These are phyloP conservation scores for Leccinum fibrillosum DNA, from an alignment of 768 basidiomycete species.

Conservation along the genomic window DNA sequence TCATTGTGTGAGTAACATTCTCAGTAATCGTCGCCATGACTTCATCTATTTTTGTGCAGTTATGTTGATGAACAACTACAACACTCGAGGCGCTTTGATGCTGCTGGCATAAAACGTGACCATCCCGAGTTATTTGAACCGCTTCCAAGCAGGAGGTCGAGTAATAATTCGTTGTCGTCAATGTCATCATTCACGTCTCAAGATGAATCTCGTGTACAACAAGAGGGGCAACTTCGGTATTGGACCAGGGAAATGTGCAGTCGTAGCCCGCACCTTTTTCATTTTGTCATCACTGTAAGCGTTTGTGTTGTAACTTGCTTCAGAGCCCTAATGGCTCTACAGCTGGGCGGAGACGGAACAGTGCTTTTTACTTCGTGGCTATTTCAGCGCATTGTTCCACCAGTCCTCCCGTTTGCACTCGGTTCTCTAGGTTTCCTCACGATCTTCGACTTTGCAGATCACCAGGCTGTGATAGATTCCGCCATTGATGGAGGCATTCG, in stretches of 20 bases:
- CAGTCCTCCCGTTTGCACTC: conserved; percentile 93
- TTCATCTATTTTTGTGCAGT: conserved; percentile 37
- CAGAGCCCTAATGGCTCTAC: conserved; percentile 13
- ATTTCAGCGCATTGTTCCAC: conserved; percentile 98
- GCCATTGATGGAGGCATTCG: conserved; percentile 91
- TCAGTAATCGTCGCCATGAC: conserved; percentile 1
- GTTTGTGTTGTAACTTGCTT: neutral
- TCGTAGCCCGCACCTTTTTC: conserved; percentile 86
- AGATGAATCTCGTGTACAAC: conserved; percentile 38
- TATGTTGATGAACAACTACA: conserved; percentile 95
- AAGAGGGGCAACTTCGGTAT: conserved; percentile 91
- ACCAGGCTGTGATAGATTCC: conserved; percentile 81
- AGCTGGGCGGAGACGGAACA: conserved; percentile 98
- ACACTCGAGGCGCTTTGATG: conserved; percentile 90
- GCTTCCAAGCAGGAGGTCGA: conserved; percentile 69
- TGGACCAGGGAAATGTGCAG: conserved; percentile 98
- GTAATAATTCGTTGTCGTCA: conserved; percentile 58
- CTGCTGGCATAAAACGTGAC: conserved; percentile 79
- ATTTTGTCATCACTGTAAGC: conserved; percentile 94
- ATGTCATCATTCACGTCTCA: conserved; percentile 41
- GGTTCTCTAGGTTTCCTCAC: conserved; percentile 98
- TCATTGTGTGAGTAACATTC: conserved; percentile 69
- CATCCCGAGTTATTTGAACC: conserved; percentile 88
- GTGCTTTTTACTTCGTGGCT: conserved; percentile 99
- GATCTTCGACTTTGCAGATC: conserved; percentile 90